phyloP scores from a whole-genome alignment of 352 stramenopile species.

The Globisporangium takayamanum region DNA sequence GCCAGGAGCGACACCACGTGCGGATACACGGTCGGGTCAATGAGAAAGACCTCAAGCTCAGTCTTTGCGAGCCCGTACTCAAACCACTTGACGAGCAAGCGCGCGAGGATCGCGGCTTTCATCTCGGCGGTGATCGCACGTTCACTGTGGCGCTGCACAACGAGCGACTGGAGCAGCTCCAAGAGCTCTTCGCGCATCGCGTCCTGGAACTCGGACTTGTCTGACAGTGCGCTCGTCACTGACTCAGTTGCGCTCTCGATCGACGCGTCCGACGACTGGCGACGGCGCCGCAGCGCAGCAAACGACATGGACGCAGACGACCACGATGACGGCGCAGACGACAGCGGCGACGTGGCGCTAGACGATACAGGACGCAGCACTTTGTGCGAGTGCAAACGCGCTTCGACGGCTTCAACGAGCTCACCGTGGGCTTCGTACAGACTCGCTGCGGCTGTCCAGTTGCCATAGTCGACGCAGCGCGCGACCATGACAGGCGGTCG shows the following conservation, averaged over 20 bases:
- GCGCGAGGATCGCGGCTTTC: slow-evolving; percentile 63
- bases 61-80: slow-evolving; percentile 53
- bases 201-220: slow-evolving; percentile 43
- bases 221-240: slow-evolving; percentile 17
- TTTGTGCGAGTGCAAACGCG: slow-evolving; percentile 65
- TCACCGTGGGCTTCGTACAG: slow-evolving; percentile 79
- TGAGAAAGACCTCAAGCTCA: slow-evolving; percentile 60
- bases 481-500: slow-evolving; percentile 70
- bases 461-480: slow-evolving; percentile 74
- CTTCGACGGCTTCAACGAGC: slow-evolving; percentile 80
- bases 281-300: slow-evolving; percentile 5
- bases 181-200: slow-evolving; percentile 61
- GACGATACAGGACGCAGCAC: slow-evolving; percentile 12
- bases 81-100: slow-evolving; percentile 81
- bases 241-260: slow-evolving; percentile 17
- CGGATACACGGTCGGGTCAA: slow-evolving; percentile 48
- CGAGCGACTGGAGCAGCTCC: slow-evolving; percentile 47
- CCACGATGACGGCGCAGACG: background rate
- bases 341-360: background rate
- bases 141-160: slow-evolving; percentile 37
- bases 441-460: slow-evolving; percentile 71
- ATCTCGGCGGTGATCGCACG: slow-evolving; percentile 29
- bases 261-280: slow-evolving; percentile 25
- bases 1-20: slow-evolving; percentile 55
- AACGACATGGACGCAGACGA: slow-evolving; percentile 5